Conservation (phyloP, 345 rosid species). For the Brassica carinata region DNA sequence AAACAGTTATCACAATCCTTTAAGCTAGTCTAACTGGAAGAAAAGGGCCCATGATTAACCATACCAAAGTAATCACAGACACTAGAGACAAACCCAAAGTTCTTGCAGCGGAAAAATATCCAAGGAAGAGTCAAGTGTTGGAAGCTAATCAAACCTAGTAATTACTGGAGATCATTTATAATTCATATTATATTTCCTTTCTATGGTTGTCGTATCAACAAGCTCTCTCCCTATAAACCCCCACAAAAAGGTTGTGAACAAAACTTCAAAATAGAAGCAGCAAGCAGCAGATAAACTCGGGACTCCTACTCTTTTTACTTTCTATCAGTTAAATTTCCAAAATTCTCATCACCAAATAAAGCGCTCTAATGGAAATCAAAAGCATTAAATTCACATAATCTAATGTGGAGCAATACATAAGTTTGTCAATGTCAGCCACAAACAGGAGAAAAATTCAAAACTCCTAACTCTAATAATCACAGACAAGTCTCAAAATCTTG, state of each 20-base stretch:
- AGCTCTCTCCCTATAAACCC: background rate
- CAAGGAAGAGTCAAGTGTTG: background rate
- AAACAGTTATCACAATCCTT: background rate
- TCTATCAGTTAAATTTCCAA: background rate
- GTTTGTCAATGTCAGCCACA: too few species aligned
- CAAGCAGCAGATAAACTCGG: background rate
- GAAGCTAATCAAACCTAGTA: background rate
- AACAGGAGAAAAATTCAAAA: too few species aligned
- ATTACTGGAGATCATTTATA: background rate
- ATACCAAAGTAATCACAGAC: background rate
- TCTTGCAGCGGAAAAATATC: background rate
- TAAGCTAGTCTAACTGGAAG: background rate
- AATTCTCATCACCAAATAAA: background rate
- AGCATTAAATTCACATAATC: background rate
- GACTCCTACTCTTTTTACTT: background rate
- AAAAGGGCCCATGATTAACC: background rate
- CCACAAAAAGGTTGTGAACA: background rate
- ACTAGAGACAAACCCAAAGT: background rate
- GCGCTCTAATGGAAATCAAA: background rate
- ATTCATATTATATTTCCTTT: background rate
- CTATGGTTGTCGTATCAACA: background rate
- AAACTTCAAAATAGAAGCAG: background rate
- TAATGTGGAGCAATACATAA: too few species aligned
- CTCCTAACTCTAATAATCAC: too few species aligned
- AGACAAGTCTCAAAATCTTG: slow-evolving; percentile 1